Evolutionary conservation across 352 stramenopile species (phyloP), one percentile per base, ranked within the genome.

Genomic region (Globisporangium viniferum): DNA sequence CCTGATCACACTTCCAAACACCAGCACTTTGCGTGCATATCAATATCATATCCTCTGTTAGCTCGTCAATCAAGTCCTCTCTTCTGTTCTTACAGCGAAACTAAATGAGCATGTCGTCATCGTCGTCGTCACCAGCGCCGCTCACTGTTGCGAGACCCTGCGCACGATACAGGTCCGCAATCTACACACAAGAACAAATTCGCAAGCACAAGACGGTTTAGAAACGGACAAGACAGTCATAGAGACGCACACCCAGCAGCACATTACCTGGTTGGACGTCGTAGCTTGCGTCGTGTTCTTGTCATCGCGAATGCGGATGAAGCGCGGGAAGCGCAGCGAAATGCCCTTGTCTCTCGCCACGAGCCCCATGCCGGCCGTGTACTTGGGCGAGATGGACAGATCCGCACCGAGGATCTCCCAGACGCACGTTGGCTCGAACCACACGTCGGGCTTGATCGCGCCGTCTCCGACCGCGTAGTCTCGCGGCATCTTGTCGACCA

Each of bases 371-470:
- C 96, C 98, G 10, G 96, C 97, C 35, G 91, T 99, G 82, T 99
- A 98, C 62, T 98, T 97, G 14, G 97, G 98, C 22, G 97, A 99
- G 71, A 99, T 99, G 27, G 93, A 99, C 64, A 99, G 74, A 76
- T 99, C 98, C 4, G 98, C 98, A 20, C 97, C 98, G 51, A 99
- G 91, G 62, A 99, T 97, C 78, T 99, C 98, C 98, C 98, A 99
- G 24, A 99, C 97, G 72, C 96, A 91, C 31, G 76, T 95, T 5
- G 96, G 85, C 66, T 98, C 91, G 66, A 99, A 98, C 98, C 97
- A 99, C 54, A 98, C 90, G 61, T 98, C 92, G 15, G 92, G 90
- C 64, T 96, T 92, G 57, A 94, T 93, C 20, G 56, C 56, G 18
- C 76, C 77, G 69, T 98, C 93, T 0, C 79, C 87, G 20, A 98